phyloP scores from a whole-genome alignment of 257 asterid genomes.

The Solanum paucissectum region DNA sequence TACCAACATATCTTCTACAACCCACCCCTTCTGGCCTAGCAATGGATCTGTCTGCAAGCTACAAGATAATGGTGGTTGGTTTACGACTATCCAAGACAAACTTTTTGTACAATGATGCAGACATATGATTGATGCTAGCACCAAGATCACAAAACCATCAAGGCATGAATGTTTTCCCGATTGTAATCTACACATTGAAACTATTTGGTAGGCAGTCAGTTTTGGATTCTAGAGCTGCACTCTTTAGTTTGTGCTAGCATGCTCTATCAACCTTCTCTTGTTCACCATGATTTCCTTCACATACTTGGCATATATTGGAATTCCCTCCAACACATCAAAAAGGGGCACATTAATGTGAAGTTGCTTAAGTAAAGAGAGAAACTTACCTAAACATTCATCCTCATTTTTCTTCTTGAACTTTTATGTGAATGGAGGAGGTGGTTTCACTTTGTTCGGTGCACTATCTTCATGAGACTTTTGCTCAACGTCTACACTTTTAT shows the following conservation, averaged over 20 bases:
- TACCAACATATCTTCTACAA: not conserved
- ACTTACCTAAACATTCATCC: not conserved
- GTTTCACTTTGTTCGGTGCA: not conserved
- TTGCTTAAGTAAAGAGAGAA: not conserved
- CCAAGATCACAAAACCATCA: not conserved
- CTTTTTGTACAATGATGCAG: too few relatives aligned
- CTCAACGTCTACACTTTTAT: too few relatives aligned
- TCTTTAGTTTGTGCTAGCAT: not conserved
- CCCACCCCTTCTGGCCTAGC: not conserved
- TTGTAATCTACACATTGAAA: not conserved
- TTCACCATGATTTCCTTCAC: not conserved
- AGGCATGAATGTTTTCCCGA: too few relatives aligned
- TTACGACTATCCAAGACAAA: not conserved
- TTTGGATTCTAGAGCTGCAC: too few relatives aligned
- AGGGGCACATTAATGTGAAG: not conserved
- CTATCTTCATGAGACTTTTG: too few relatives aligned
- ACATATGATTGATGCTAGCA: not conserved
- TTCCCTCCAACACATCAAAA: too few relatives aligned
- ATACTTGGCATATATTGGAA: not conserved
- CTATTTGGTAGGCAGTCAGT: not conserved
- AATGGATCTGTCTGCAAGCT: not conserved
- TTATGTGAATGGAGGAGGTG: not conserved
- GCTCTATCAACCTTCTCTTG: not conserved
- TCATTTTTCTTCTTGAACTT: not conserved
- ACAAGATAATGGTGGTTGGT: not conserved